phyloP scores from a whole-genome alignment of 352 stramenopile genomes.

The Peronospora belbahrii region DNA sequence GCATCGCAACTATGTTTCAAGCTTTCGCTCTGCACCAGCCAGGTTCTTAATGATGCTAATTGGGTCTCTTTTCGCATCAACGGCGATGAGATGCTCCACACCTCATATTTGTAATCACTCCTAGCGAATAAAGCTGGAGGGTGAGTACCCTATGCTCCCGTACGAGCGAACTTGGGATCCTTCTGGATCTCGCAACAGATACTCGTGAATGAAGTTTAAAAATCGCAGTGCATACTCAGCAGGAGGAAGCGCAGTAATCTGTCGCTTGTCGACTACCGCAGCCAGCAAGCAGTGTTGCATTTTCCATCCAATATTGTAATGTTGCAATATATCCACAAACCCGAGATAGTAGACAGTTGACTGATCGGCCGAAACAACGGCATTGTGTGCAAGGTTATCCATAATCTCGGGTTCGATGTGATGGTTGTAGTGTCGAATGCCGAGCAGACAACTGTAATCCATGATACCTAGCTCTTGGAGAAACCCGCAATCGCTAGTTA shows the following conservation, averaged over 20 bases:
- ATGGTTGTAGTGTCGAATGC: slow-evolving; percentile 53
- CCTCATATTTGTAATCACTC: slow-evolving; percentile 15
- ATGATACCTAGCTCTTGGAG: slow-evolving; percentile 83
- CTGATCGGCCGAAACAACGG: slow-evolving; percentile 67
- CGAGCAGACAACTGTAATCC: slow-evolving; percentile 82
- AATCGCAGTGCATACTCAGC: slow-evolving; percentile 82
- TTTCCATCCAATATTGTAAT: slow-evolving; percentile 83
- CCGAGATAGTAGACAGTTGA: slow-evolving; percentile 74
- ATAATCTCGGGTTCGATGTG: slow-evolving; percentile 41
- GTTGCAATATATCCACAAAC: slow-evolving; percentile 81
- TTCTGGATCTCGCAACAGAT: slow-evolving; percentile 62
- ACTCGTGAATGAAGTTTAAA: slow-evolving; percentile 79
- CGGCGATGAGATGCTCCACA: slow-evolving; percentile 2
- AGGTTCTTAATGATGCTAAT: slow-evolving; percentile 10
- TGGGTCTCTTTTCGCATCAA: not conserved
- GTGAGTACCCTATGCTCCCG: slow-evolving; percentile 49
- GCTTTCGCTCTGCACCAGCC: slow-evolving; percentile 10
- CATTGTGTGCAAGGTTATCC: slow-evolving; percentile 60
- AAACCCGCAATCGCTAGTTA: slow-evolving; percentile 80
- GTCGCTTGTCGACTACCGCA: slow-evolving; percentile 59
- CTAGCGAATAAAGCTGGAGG: slow-evolving; percentile 17
- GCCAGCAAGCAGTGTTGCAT: slow-evolving; percentile 72
- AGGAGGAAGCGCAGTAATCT: slow-evolving; percentile 71
- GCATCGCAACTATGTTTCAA: slow-evolving; percentile 26
- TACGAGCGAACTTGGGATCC: slow-evolving; percentile 56